phyloP scores from a whole-genome alignment of 108 stramenopile species.

The Cylindrotheca fusiformis region DNA sequence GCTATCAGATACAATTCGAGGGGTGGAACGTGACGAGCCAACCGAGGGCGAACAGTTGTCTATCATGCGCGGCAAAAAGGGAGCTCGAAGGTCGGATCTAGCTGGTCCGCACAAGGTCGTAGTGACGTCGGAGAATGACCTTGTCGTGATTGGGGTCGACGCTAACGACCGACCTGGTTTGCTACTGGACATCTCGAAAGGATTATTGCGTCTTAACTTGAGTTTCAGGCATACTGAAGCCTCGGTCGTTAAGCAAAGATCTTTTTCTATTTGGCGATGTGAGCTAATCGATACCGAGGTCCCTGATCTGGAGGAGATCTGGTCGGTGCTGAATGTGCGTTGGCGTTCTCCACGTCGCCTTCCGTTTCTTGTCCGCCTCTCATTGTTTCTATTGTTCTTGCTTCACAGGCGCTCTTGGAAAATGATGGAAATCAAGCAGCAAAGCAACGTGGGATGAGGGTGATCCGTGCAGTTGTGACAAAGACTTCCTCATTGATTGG shows the following conservation, averaged over 20 bases:
- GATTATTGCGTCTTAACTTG: slow-evolving; percentile 48
- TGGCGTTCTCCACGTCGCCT: neutral
- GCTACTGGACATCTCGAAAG: slow-evolving; percentile 69
- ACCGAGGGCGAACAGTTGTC: slow-evolving; percentile 9
- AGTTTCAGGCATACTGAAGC: slow-evolving; percentile 79
- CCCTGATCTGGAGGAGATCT: slow-evolving; percentile 65
- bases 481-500: slow-evolving; percentile 55
- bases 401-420: slow-evolving; percentile 43
- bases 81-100: neutral
- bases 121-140: slow-evolving; percentile 44
- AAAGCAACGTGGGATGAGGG: slow-evolving; percentile 59
- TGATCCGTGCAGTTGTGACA: slow-evolving; percentile 65
- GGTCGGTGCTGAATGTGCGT: slow-evolving; percentile 48
- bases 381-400: neutral
- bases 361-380: neutral
- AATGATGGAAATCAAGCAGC: slow-evolving; percentile 48
- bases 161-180: slow-evolving; percentile 56
- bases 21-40: slow-evolving; percentile 35
- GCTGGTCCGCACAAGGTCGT: slow-evolving; percentile 51
- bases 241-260: slow-evolving; percentile 53
- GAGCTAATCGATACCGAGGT: slow-evolving; percentile 47
- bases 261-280: slow-evolving; percentile 81
- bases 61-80: neutral
- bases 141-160: slow-evolving; percentile 63
- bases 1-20: slow-evolving; percentile 51